phyloP scores from a whole-genome alignment of 495 filamentous ascomycete species.

The Penicillium verhagenii region DNA sequence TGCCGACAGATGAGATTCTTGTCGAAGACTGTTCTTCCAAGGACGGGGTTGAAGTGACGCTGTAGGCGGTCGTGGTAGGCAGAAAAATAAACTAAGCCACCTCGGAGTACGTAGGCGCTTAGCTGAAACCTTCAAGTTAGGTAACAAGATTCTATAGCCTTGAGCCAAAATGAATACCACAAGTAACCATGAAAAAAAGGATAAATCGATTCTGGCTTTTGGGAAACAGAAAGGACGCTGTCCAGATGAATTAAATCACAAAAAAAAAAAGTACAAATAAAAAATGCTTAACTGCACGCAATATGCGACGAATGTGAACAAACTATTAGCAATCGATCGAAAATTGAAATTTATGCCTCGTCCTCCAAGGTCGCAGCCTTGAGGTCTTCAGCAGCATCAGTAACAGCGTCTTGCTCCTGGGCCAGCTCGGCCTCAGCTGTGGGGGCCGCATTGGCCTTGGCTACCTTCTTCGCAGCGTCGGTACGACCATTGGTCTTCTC shows the following conservation, averaged over 20 bases:
- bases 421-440: constrained; percentile 53
- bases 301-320: constrained; percentile 10
- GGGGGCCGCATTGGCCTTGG: constrained; percentile 52
- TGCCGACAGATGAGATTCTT: not conserved
- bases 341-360: constrained; percentile 29
- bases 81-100: not conserved
- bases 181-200: not conserved
- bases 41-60: too few species aligned
- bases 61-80: too few species aligned
- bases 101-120: too few species aligned
- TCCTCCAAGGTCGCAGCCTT: constrained; percentile 60
- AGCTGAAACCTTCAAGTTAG: too few species aligned
- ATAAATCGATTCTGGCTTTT: constrained; percentile 20
- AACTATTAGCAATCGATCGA: not conserved
- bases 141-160: not conserved
- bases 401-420: constrained; percentile 58
- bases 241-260: constrained; percentile 27
- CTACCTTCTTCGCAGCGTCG: constrained; percentile 53
- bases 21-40: too few species aligned
- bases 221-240: constrained; percentile 16
- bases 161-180: not conserved
- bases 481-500: constrained; percentile 31
- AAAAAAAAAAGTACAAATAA: constrained; percentile 11
- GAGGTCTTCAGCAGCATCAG: constrained; percentile 57
- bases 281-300: constrained; percentile 24